Percentiles rank a stretch among this genome's conserved stretches.
Conservation (phyloP, 257 asterid genomes). For the Primulina tabacum region DNA sequence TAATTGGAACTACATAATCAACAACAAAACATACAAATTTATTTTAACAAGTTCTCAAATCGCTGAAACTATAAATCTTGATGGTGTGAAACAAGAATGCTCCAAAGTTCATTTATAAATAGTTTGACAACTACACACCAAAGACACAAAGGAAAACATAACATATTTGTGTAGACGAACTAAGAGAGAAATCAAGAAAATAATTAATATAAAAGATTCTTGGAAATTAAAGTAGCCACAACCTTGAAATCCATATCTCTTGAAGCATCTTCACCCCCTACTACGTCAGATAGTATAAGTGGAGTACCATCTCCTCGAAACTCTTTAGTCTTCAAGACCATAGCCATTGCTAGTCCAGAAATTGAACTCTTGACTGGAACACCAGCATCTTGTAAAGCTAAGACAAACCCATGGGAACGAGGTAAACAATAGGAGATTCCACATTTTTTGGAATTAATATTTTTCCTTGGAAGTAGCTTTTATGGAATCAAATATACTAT, state of each 20-base stretch:
- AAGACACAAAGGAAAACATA: constrained; percentile 18
- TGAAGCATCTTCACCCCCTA: constrained; percentile 98
- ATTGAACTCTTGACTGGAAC: too few species aligned
- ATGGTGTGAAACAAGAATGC: too few species aligned
- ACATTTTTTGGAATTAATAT: too few species aligned
- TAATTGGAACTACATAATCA: neutral
- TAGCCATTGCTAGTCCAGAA: constrained; percentile 92
- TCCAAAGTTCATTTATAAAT: too few species aligned
- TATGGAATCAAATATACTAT: too few species aligned
- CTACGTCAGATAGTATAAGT: constrained; percentile 71
- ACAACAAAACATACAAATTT: neutral
- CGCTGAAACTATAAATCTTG: too few species aligned
- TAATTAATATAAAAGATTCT: constrained; percentile 1
- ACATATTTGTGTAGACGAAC: constrained; percentile 13
- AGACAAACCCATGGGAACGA: too few species aligned
- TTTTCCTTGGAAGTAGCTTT: too few species aligned
- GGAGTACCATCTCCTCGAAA: constrained; percentile 99
- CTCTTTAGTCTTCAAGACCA: constrained; percentile 91
- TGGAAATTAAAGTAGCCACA: constrained; percentile 18
- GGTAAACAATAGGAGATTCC: too few species aligned
- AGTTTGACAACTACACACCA: neutral
- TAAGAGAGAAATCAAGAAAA: neutral
- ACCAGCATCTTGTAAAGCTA: too few species aligned
- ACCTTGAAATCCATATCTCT: constrained; percentile 99
- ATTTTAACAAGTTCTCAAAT: neutral